Base-by-base conservation (phyloP, 768 basidiomycete genomes). In the Tulasnella calospora region DNA sequence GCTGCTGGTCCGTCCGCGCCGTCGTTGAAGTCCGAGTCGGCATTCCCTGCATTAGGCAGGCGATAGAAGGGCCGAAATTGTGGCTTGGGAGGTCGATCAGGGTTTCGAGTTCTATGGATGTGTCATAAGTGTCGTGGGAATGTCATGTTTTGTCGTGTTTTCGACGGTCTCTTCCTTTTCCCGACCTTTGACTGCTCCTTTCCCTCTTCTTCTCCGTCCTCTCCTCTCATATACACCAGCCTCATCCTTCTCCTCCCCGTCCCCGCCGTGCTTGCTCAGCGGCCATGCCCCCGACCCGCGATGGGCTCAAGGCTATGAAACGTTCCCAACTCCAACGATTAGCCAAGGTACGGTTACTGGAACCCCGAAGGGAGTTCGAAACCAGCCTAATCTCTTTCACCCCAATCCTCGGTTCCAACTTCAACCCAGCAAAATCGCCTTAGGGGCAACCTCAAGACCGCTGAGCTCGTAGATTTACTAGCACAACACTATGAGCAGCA, bases 401-500 rank as follows among this genome's bases (percentile, higher is more conserved):
- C 44, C 44, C 41, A 44, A 44, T 44, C 44, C n/a, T 73, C 61
- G 46, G 74, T 46, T 15, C 46, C 40, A 13, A 36, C 75, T 17
- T 36, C 51, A 5, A 36, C 9, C 33, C 41, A 76, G 75, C 75
- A 76, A 69, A 76, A 76, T 76, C 75, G 57, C 55, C 55, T 76
- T 30, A 55, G 75, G 75, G 75, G 75, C 55, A 76, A 76, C 75
- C 75, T 76, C 75, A 76, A 76, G 41, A 76, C 75, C 35, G 55
- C 75, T 35, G 75, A 76, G 75, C 55, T 76, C 35, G 55, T 76
- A 33, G 75, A 76, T 51, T 57, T 76, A 21, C 61, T 76, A 40
- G 75, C 57, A 51, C 33, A 46, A 41, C 75, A 76, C 61, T 76
- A 67, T 76, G 75, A 76, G 55, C 30, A 76, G 57, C 75, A 35